A percentile compares a stretch with the other conserved stretches of the same genome.
These are phyloP conservation scores for Hericium rajendrae DNA, from an alignment of 768 basidiomycete species.

Conservation along the genomic window DNA sequence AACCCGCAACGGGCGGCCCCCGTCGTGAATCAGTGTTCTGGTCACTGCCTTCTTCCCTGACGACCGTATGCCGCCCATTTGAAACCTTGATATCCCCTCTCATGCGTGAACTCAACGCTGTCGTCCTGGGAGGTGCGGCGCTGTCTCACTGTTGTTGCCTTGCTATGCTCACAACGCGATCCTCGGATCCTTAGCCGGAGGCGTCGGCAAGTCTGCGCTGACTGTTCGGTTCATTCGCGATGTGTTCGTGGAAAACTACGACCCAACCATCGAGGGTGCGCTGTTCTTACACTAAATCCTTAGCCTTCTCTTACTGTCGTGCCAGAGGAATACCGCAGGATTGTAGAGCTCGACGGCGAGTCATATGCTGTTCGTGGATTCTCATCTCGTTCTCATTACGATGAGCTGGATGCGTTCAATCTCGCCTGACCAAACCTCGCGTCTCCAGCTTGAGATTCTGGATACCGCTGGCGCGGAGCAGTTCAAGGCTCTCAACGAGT, in stretches of 20 bases:
- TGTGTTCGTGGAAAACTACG: constrained; percentile 66
- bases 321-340: constrained; percentile 65
- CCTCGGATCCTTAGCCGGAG: constrained; percentile 47
- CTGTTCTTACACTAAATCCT: not conserved
- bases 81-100: constrained; percentile 8
- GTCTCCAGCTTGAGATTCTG: constrained; percentile 59
- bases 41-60: constrained; percentile 1
- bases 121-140: constrained; percentile 67
- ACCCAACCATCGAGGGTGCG: constrained; percentile 78
- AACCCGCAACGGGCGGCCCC: too few relatives aligned
- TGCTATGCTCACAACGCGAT: too few relatives aligned
- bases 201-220: constrained; percentile 82
- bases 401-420: not conserved
- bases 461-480: constrained; percentile 86
- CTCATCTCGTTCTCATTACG: constrained; percentile 3
- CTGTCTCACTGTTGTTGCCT: too few relatives aligned
- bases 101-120: constrained; percentile 69
- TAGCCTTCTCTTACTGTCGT: not conserved
- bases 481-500: constrained; percentile 71
- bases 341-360: constrained; percentile 55
- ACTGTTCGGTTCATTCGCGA: constrained; percentile 72
- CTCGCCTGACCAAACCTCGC: not conserved
- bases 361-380: constrained; percentile 42
- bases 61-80: constrained; percentile 10
- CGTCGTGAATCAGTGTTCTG: too few relatives aligned